These are phyloP conservation scores for Nakazawaea pomicola DNA, from an alignment of 805 yeast species.

Conservation along the genomic window DNA sequence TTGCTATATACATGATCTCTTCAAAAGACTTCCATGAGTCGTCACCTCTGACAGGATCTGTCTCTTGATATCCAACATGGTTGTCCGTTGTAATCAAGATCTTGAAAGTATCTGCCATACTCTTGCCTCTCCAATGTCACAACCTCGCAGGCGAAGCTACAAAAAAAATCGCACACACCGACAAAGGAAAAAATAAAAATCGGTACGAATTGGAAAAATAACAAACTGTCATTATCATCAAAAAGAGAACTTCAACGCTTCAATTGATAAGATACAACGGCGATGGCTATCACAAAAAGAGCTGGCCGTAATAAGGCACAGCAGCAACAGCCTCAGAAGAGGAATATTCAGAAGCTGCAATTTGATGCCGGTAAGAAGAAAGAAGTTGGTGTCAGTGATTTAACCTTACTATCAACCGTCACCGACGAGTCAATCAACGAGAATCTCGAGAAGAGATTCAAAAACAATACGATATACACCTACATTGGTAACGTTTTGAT, in stretches of 20 bases:
- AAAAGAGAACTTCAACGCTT: neutral
- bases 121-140: neutral
- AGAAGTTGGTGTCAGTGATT: constrained; percentile 97
- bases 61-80: constrained; percentile 91
- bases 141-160: neutral
- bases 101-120: constrained; percentile 52
- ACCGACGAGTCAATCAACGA: constrained; percentile 91
- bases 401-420: constrained; percentile 83
- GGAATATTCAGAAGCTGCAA: constrained; percentile 77
- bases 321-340: constrained; percentile 46
- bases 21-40: constrained; percentile 87
- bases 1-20: constrained; percentile 74
- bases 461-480: constrained; percentile 86
- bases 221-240: neutral
- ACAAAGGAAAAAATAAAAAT: constrained; percentile 1
- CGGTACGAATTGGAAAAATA: constrained; percentile 5
- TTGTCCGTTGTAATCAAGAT: constrained; percentile 89
- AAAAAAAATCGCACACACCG: neutral
- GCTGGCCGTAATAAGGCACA: constrained; percentile 59
- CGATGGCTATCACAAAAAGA: constrained; percentile 75
- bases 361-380: constrained; percentile 85
- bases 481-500: constrained; percentile 93
- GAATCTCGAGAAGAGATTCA: constrained; percentile 82
- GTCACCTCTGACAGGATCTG: constrained; percentile 84
- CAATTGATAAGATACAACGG: constrained; percentile 40